phyloP scores from a whole-genome alignment of 2,329 filamentous ascomycete species.

The Alternaria metachromatica region DNA sequence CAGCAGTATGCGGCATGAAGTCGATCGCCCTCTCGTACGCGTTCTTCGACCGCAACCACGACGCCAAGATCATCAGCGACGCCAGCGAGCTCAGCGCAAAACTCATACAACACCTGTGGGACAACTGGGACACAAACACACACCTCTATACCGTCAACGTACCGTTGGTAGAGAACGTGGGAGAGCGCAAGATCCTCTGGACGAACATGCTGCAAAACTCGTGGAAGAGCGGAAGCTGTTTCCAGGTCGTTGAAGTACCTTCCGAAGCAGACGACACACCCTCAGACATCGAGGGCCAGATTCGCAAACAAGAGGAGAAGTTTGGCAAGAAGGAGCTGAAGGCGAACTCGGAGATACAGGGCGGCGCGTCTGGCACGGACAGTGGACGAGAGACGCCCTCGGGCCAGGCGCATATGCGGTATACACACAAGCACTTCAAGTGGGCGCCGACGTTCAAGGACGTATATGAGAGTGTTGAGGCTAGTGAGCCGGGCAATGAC shows the following conservation, averaged over 20 bases:
- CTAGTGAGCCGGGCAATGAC: conserved; percentile 81
- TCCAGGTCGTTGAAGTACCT: conserved; percentile 76
- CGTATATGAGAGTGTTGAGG: conserved; percentile 85
- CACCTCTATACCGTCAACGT: conserved; percentile 94
- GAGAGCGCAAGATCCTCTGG: conserved; percentile 75
- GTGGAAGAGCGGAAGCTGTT: conserved; percentile 85
- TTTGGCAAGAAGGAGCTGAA: conserved; percentile 53
- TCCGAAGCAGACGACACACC: conserved; percentile 64
- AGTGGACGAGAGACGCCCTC: conserved; percentile 40
- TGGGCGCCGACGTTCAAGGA: conserved; percentile 90
- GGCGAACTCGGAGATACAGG: conserved; percentile 22
- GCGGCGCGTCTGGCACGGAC: conserved; percentile 30
- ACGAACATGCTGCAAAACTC: conserved; percentile 89
- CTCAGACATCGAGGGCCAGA: conserved; percentile 73
- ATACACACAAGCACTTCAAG: conserved; percentile 88
- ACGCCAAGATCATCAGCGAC: conserved; percentile 78
- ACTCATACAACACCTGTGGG: conserved; percentile 78
- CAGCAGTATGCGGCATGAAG: conserved; percentile 54
- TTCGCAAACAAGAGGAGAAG: conserved; percentile 68
- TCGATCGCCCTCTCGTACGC: conserved; percentile 88
- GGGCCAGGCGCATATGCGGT: conserved; percentile 52
- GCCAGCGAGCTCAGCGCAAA: conserved; percentile 76
- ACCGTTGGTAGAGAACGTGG: conserved; percentile 79
- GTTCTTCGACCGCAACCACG: conserved; percentile 85
- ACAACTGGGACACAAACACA: conserved; percentile 73